Evolutionary conservation across 164 flowering plant species (phyloP), one percentile per base, ranked within the genome.

Genomic region (Paratinospora sagittata): DNA sequence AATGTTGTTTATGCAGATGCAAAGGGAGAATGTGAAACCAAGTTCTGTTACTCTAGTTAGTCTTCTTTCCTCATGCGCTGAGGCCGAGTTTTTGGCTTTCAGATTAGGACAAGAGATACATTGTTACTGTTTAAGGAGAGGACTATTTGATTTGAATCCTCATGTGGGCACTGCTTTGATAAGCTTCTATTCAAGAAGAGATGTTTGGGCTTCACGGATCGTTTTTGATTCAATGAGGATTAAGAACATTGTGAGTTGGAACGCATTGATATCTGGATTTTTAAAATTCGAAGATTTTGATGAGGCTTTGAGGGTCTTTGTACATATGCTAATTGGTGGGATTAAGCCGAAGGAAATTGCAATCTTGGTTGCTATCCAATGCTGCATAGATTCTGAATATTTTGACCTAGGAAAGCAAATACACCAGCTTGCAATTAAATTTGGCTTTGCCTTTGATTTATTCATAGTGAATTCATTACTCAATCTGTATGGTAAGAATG

Each of bases 161-260:
- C 81, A 85, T 76, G 78, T 88, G 67, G 88, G 81, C 23, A 85
- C 87, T 66, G 79, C 88, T 69, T 74, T 86, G 76, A 68, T 88
- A 27, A 78, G 88, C 41, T 88, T 88, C 63, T 84, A 86, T 67
- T 69, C 73, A 60, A 84, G 73, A 70, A 80, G 79, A 66, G 76
- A 85, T 72, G 60, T 65, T 64, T 43, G 63, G 45, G 33, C 55
- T 65, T 79, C 87, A 0, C 77, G 70, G 21, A 30, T 27, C 21
- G 87, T 83, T 43, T 84, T 88, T 79, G 78, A 81, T 43, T 78
- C 66, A 68, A 77, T 86, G 84, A 74, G 21, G 21, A 19, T 70
- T 64, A 79, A 72, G 80, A 87, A 78, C 60, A 57, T 26, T 19
- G 84, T 83, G 12, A 75, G 82, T 68, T 88, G 91, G 89, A 85